Conservation (phyloP, 768 basidiomycete genomes). For the Leccinum subgranulosum region DNA sequence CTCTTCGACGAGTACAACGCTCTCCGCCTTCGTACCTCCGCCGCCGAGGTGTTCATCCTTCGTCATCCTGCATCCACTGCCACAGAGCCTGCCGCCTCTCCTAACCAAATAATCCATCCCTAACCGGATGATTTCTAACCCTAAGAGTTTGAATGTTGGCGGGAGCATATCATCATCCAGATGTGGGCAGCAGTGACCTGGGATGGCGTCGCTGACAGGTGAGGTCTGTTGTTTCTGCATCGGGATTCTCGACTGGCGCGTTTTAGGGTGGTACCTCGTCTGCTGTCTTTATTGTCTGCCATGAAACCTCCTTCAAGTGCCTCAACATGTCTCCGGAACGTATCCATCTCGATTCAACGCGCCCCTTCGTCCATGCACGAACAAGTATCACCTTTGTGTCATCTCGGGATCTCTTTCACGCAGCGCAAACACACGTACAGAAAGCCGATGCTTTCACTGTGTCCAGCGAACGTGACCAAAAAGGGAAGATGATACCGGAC, state of each 20-base stretch:
- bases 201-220: slow-evolving; percentile 19
- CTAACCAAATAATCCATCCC: slow-evolving; percentile 54
- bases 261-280: slow-evolving; percentile 18
- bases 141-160: slow-evolving; percentile 43
- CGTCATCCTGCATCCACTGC: slow-evolving; percentile 23
- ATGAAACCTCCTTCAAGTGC: slow-evolving; percentile 37
- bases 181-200: slow-evolving; percentile 20
- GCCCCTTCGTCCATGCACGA: slow-evolving; percentile 24
- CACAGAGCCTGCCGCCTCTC: slow-evolving; percentile 32
- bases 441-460: slow-evolving; percentile 26
- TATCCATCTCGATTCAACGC: slow-evolving; percentile 27
- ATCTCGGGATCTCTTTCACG: slow-evolving; percentile 50
- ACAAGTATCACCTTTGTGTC: slow-evolving; percentile 47
- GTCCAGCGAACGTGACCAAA: slow-evolving; percentile 18
- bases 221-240: slow-evolving; percentile 5
- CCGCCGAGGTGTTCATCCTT: slow-evolving; percentile 49
- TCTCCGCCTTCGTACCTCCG: slow-evolving; percentile 33
- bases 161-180: slow-evolving; percentile 27
- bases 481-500: slow-evolving; percentile 49
- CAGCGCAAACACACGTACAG: slow-evolving; percentile 18
- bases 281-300: slow-evolving; percentile 27
- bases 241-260: slow-evolving; percentile 9
- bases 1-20: slow-evolving; percentile 5
- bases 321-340: slow-evolving; percentile 56
- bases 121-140: slow-evolving; percentile 56